phyloP scores from a whole-genome alignment of 306 rosid genomes.

The Cucurbita argyrosperma region DNA sequence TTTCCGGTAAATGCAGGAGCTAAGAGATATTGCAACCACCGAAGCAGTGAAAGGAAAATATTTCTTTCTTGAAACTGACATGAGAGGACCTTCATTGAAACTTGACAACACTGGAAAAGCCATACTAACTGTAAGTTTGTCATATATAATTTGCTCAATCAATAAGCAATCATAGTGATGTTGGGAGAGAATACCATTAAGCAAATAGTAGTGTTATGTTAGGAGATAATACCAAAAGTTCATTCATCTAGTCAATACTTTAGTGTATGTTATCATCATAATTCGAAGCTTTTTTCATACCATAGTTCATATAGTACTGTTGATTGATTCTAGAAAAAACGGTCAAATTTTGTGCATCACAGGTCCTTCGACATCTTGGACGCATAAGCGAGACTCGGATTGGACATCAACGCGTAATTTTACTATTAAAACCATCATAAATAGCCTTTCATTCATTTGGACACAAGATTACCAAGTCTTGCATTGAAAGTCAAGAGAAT shows the following conservation, averaged over 20 bases:
- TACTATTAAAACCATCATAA: constrained; percentile 53
- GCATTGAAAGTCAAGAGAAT: neutral
- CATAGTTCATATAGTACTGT: neutral
- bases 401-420: constrained; percentile 68
- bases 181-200: neutral
- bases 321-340: neutral
- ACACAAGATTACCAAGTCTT: neutral
- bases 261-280: neutral
- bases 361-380: constrained; percentile 97
- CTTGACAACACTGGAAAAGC: constrained; percentile 89
- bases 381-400: constrained; percentile 71
- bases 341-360: constrained; percentile 8
- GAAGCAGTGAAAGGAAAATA: constrained; percentile 67
- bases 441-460: neutral
- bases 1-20: constrained; percentile 38
- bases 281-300: neutral
- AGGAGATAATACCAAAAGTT: neutral
- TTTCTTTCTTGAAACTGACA: constrained; percentile 72
- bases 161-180: neutral
- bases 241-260: neutral
- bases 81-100: constrained; percentile 74
- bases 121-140: constrained; percentile 52
- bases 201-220: too few relatives aligned
- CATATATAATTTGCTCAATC: neutral
- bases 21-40: constrained; percentile 64